phyloP scores from a whole-genome alignment of 2,329 filamentous ascomycete genomes.

The Pestalotiopsis sp. region DNA sequence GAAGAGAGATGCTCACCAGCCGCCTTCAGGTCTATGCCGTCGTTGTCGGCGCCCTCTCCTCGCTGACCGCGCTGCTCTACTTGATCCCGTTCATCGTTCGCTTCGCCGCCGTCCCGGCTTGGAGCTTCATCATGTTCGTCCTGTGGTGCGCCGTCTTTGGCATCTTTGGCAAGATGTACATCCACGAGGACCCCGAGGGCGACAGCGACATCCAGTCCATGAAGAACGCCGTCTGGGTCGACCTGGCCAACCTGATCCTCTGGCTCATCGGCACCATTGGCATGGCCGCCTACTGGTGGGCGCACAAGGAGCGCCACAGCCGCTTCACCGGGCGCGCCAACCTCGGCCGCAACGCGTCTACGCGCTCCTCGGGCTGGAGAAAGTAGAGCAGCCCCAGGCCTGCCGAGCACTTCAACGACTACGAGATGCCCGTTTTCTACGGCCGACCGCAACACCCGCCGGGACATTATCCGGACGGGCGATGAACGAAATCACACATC shows the following conservation, averaged over 20 bases:
- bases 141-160: constrained; percentile 84
- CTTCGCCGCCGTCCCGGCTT: constrained; percentile 59
- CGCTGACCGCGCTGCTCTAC: constrained; percentile 67
- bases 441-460: neutral
- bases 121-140: constrained; percentile 74
- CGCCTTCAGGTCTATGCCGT: constrained; percentile 67
- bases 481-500: neutral
- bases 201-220: constrained; percentile 70
- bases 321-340: constrained; percentile 63
- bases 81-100: constrained; percentile 63
- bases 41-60: constrained; percentile 67
- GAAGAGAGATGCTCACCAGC: too few species aligned
- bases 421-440: neutral
- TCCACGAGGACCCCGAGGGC: constrained; percentile 67
- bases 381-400: constrained; percentile 13
- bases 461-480: neutral
- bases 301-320: constrained; percentile 52
- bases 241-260: constrained; percentile 72
- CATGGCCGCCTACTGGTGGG: constrained; percentile 61
- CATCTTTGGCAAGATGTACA: constrained; percentile 80
- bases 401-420: neutral
- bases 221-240: constrained; percentile 86
- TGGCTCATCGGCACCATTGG: constrained; percentile 70
- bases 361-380: constrained; percentile 20
- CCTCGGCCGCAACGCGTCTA: constrained; percentile 35